Evolutionary conservation across 2,329 filamentous ascomycete species (phyloP).

Genomic region (Diaporthe caulivora): DNA sequence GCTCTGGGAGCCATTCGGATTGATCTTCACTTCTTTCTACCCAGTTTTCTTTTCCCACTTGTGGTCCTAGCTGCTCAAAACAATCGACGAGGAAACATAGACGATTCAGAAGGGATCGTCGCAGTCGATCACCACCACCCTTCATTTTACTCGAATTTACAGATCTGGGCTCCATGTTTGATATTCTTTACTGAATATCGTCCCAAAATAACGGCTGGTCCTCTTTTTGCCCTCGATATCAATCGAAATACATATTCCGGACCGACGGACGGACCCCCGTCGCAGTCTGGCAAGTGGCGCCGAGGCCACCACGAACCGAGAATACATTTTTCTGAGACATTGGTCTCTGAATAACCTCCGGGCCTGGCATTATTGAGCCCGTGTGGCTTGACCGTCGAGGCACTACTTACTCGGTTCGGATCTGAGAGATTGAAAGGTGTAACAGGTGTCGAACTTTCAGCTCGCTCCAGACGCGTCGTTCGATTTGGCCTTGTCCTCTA

Average conservation of each 20-base stretch:
- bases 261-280: neutral
- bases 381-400: constrained; percentile 17
- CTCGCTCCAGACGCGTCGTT: neutral
- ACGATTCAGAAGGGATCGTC: constrained; percentile 22
- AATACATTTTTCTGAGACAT: constrained; percentile 25
- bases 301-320: neutral
- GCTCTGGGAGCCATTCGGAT: constrained; percentile 35
- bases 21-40: neutral
- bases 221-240: neutral
- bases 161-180: constrained; percentile 22
- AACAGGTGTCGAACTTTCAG: constrained; percentile 21
- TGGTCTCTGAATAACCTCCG: constrained; percentile 32
- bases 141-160: constrained; percentile 31
- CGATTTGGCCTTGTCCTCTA: neutral
- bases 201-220: constrained; percentile 18
- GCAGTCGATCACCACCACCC: constrained; percentile 28
- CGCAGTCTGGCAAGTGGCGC: constrained; percentile 1
- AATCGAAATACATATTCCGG: constrained; percentile 19
- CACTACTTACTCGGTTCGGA: neutral
- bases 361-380: constrained; percentile 13
- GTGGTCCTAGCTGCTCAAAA: neutral
- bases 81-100: neutral
- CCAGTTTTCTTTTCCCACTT: neutral
- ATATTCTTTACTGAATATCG: constrained; percentile 15
- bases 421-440: constrained; percentile 30